A percentile compares a stretch with the other conserved stretches of the same genome.
Conservation (phyloP, 2,329 filamentous ascomycete genomes). For the Ceratocystis ficicola region DNA sequence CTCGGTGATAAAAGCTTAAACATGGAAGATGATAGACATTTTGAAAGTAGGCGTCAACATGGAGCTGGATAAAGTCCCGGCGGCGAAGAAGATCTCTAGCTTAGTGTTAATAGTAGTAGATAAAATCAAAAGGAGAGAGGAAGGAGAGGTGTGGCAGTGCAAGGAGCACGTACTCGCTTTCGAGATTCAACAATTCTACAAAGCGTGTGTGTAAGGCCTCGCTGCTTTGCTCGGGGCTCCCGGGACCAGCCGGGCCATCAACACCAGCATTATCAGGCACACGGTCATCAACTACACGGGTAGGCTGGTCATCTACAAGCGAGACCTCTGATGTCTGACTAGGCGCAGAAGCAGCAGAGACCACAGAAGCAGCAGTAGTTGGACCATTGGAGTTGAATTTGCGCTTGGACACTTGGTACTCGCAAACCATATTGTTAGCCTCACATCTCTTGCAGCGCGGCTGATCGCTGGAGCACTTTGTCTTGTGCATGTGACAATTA, state of each 20-base stretch:
- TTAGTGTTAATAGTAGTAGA: not conserved
- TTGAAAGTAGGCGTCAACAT: slow-evolving; percentile 33
- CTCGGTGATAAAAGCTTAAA: slow-evolving; percentile 32
- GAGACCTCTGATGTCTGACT: slow-evolving; percentile 1
- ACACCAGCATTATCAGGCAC: slow-evolving; percentile 21
- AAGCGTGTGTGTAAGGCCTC: slow-evolving; percentile 18
- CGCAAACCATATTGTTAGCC: slow-evolving; percentile 29
- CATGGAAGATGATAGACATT: slow-evolving; percentile 32
- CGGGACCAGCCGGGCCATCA: slow-evolving; percentile 14
- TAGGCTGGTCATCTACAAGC: slow-evolving; percentile 13
- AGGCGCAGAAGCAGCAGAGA: not conserved
- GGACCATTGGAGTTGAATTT: slow-evolving; percentile 27
- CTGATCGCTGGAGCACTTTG: slow-evolving; percentile 34
- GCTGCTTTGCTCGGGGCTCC: slow-evolving; percentile 17
- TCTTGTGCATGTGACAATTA: slow-evolving; percentile 35
- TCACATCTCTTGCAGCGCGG: slow-evolving; percentile 33
- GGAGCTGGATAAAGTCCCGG: slow-evolving; percentile 30
- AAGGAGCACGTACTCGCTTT: slow-evolving; percentile 20
- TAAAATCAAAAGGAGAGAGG: not conserved
- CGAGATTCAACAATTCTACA: slow-evolving; percentile 20
- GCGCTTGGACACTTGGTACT: slow-evolving; percentile 32
- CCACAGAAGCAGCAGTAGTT: not conserved
- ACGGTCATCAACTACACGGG: slow-evolving; percentile 16
- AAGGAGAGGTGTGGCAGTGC: not conserved
- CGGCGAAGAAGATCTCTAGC: slow-evolving; percentile 29